Evolutionary conservation across 495 filamentous ascomycete species (phyloP), one percentile per base, ranked within the genome.

Genomic region (Usnea hakonensis): DNA sequence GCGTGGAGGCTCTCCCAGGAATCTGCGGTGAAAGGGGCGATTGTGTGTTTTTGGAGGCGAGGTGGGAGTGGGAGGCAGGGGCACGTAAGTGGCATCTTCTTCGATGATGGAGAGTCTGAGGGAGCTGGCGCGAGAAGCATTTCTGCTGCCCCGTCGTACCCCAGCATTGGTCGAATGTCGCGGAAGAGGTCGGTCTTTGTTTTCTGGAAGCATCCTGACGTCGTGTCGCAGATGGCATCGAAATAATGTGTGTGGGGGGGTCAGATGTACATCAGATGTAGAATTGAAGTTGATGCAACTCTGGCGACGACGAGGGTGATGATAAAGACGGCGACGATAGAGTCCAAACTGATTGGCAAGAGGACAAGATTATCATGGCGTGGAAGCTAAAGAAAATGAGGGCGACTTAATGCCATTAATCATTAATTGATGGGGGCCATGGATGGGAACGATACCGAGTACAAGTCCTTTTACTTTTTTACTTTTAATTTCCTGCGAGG

Each of bases 31-130:
- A 55, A 70, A 70, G n/a, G 68, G 65, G 8, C 68, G 63, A 58
- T 66, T 52, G 28, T 63, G 60, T 26, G 64, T 57, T 35, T 50
- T 46, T 3, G 46, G 35, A 23, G 23, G 52, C 21, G 54, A 52
- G 13, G 43, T 38, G 26, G 37, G 36, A 17, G 43, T 38, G 26
- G 37, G 36, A 17, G 67, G 58, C 26, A 50, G 54, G 3, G 65
- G 53, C 2, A 37, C 40, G 23, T 60, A 55, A 50, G 53, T 60
- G 23, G 40, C 57, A 53, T 70, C 68, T 54, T 70, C 68, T 26
- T 58, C 66, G 35, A 70, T 70, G 28, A 70, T 61, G n/a, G 67
- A 69, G n/a, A 70, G 61, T 32, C 68, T 52, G 23, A 60, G 26
- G 30, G 68, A 66, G 57, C 55, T 57, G 61, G 65, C 54, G 48